Conservation (phyloP, 148 eudicot genomes). For the Pouteria glomerata region DNA sequence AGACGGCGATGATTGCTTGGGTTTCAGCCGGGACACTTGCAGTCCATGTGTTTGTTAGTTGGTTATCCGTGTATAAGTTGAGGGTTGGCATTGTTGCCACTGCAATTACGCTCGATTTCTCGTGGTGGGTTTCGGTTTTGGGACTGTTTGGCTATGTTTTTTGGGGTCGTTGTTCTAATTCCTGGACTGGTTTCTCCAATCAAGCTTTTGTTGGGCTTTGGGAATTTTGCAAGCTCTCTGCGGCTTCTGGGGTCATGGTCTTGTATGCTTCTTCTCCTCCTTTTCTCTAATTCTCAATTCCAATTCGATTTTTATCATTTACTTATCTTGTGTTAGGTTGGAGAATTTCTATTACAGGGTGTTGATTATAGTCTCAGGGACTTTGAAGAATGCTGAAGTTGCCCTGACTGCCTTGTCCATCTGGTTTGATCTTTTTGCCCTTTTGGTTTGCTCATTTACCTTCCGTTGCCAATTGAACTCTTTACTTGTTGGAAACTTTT, state of each 20-base stretch:
- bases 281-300: no score
- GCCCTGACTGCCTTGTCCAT: constrained; percentile 35
- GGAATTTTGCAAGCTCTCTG: constrained; percentile 53
- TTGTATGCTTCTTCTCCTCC: constrained; percentile 27
- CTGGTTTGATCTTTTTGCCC: constrained; percentile 13
- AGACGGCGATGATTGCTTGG: constrained; percentile 43
- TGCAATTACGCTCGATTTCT: constrained; percentile 38
- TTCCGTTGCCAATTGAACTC: background rate
- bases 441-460: background rate
- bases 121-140: constrained; percentile 48
- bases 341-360: constrained; percentile 31
- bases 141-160: constrained; percentile 33
- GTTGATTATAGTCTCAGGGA: constrained; percentile 25
- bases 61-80: constrained; percentile 45
- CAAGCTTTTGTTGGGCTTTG: constrained; percentile 53
- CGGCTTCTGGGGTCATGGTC: constrained; percentile 61
- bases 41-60: constrained; percentile 44
- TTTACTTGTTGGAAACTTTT: background rate
- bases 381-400: constrained; percentile 20
- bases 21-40: constrained; percentile 30
- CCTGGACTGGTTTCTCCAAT: constrained; percentile 65
- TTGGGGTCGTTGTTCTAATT: constrained; percentile 45
- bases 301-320: background rate
- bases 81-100: constrained; percentile 51
- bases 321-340: constrained; percentile 20